These are phyloP conservation scores for Saraca asoca DNA, from an alignment of 331 rosid species.

Conservation along the genomic window DNA sequence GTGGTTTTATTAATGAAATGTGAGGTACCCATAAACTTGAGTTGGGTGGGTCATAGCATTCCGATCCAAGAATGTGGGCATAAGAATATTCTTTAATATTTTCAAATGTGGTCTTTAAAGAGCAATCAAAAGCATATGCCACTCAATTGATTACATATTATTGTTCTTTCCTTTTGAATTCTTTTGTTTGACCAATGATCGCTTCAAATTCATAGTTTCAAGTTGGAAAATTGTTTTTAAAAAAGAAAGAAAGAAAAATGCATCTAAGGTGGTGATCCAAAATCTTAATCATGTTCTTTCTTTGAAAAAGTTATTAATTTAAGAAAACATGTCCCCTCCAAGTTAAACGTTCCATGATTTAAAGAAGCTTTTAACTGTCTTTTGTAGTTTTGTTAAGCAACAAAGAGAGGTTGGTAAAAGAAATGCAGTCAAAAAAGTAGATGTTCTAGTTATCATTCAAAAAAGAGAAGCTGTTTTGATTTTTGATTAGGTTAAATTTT, in stretches of 20 bases:
- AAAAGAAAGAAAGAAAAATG: not conserved
- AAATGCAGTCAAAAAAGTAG: slow-evolving; percentile 24
- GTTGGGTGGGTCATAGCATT: slow-evolving; percentile 28
- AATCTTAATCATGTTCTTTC: slow-evolving; percentile 20
- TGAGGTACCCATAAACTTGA: slow-evolving; percentile 19
- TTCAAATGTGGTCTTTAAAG: slow-evolving; percentile 33
- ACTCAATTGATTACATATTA: slow-evolving; percentile 43
- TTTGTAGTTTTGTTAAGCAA: slow-evolving; percentile 12
- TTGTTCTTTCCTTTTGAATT: slow-evolving; percentile 36
- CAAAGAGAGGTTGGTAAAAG: slow-evolving; percentile 14
- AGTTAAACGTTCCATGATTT: not conserved
- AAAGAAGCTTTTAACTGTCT: slow-evolving; percentile 33
- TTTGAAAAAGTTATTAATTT: slow-evolving; percentile 31
- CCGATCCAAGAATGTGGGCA: slow-evolving; percentile 40
- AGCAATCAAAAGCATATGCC: slow-evolving; percentile 47
- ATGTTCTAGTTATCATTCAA: slow-evolving; percentile 17
- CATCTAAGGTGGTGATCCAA: not conserved
- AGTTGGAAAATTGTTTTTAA: slow-evolving; percentile 13
- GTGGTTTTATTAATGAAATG: not conserved
- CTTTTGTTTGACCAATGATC: slow-evolving; percentile 43
- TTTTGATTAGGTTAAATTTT: slow-evolving; percentile 18
- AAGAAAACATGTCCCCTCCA: not conserved
- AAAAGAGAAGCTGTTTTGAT: not conserved
- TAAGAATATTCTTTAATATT: slow-evolving; percentile 7
- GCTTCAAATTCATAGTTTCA: slow-evolving; percentile 7